Evolutionary conservation across 192 early-diverging fungal genomes (phyloP).

Genomic region (Coemansia sp.): DNA sequence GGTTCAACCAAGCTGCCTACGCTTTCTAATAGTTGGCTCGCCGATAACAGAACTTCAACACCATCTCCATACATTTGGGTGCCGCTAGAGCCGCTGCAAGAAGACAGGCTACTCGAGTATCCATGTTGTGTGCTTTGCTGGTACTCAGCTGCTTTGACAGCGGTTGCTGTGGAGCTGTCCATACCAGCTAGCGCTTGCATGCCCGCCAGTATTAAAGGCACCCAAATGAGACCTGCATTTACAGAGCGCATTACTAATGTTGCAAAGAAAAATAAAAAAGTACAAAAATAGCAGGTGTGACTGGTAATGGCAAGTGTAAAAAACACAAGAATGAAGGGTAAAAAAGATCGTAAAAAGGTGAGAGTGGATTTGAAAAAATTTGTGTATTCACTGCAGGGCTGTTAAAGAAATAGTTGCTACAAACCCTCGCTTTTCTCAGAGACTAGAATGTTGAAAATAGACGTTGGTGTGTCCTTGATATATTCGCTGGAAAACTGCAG

Average conservation of each 20-base stretch:
- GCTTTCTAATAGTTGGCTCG: neutral
- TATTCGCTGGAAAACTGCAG: slow-evolving; percentile 14
- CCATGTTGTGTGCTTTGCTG: neutral
- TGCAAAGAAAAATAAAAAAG: neutral
- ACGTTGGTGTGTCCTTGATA: slow-evolving; percentile 5
- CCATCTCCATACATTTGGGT: neutral
- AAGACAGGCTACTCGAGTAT: neutral
- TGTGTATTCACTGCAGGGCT: too few relatives aligned
- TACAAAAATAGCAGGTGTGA: neutral
- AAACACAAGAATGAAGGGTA: neutral
- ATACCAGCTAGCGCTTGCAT: neutral
- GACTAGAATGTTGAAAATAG: slow-evolving; percentile 16
- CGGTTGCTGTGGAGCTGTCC: neutral
- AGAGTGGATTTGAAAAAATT: neutral
- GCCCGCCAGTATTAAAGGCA: slow-evolving; percentile 1
- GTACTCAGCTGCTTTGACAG: neutral
- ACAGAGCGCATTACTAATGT: neutral
- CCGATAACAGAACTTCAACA: neutral
- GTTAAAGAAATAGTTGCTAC: too few relatives aligned
- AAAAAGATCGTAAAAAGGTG: neutral
- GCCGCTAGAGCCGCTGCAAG: neutral
- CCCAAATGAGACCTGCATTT: slow-evolving; percentile 1
- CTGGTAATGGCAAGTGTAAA: neutral
- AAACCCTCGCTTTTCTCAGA: neutral
- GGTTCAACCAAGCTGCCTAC: neutral